phyloP scores from a whole-genome alignment of 768 basidiomycete genomes.

The Pilatotrama ljubarskyi region DNA sequence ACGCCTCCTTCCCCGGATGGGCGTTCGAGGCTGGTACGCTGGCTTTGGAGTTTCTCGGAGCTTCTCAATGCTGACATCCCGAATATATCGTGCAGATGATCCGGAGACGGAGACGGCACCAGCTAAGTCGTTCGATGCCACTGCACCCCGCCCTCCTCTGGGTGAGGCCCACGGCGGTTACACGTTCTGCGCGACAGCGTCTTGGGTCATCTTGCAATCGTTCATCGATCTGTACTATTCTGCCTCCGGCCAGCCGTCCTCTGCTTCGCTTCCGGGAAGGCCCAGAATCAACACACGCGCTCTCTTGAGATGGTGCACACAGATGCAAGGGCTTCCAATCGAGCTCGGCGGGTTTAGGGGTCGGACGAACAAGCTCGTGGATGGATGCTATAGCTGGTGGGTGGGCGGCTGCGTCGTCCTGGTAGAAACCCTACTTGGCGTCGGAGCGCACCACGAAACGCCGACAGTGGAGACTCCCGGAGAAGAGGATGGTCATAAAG shows the following conservation, averaged over 20 bases:
- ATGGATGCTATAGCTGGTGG: conserved; percentile 99
- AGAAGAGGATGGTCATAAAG: conserved; percentile 36
- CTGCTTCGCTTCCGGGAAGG: conserved; percentile 19
- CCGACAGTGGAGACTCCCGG: conserved; percentile 30
- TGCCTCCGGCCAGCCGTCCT: background rate
- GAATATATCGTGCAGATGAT: conserved; percentile 9
- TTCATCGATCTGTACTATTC: conserved; percentile 37
- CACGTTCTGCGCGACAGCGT: conserved; percentile 89
- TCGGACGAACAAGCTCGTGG: conserved; percentile 96
- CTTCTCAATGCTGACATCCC: conserved; percentile 51
- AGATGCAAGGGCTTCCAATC: conserved; percentile 80
- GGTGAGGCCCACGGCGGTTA: conserved; percentile 99
- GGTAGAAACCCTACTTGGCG: conserved; percentile 54
- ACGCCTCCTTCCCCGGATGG: conserved; percentile 32
- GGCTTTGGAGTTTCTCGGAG: conserved; percentile 56
- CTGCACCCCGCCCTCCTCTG: conserved; percentile 65
- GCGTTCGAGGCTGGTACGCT: conserved; percentile 24
- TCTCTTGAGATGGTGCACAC: conserved; percentile 77
- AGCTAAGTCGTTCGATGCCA: conserved; percentile 24
- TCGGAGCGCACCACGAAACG: conserved; percentile 21
- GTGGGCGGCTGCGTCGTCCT: conserved; percentile 86
- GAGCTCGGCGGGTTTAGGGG: conserved; percentile 94
- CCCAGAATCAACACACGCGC: conserved; percentile 56
- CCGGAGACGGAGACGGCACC: background rate
- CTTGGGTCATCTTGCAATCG: conserved; percentile 76